These are phyloP conservation scores for Ilex paraguariensis DNA, from an alignment of 305 asterid species.

Conservation along the genomic window DNA sequence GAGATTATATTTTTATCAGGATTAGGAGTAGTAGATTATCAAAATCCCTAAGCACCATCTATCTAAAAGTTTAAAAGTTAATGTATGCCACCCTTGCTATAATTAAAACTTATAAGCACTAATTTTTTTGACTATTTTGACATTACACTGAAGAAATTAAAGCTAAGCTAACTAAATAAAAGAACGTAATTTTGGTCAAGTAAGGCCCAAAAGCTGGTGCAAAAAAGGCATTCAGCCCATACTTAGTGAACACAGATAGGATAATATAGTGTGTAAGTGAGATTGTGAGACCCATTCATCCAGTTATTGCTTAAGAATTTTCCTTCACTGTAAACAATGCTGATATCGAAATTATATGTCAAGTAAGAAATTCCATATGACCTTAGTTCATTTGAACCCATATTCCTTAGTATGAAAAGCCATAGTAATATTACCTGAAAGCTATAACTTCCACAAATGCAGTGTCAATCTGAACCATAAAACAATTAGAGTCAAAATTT, in stretches of 20 bases:
- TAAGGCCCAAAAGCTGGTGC: background rate
- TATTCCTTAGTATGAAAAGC: background rate
- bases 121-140: background rate
- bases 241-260: background rate
- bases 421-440: constrained; percentile 47
- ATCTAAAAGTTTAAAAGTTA: background rate
- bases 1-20: too few relatives aligned
- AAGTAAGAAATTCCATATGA: background rate
- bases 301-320: too few relatives aligned
- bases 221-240: background rate
- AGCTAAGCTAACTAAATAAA: background rate
- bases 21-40: background rate
- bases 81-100: too few relatives aligned
- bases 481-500: background rate
- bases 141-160: too few relatives aligned
- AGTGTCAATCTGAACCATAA: constrained; percentile 50
- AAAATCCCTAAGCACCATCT: too few relatives aligned
- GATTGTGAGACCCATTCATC: too few relatives aligned
- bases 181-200: background rate
- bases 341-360: background rate
- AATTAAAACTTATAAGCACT: too few relatives aligned
- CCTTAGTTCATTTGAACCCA: background rate
- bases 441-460: constrained; percentile 81
- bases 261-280: background rate
- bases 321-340: too few relatives aligned